Conservation (phyloP, 306 rosid genomes). For the Echinosophora koreensis region DNA sequence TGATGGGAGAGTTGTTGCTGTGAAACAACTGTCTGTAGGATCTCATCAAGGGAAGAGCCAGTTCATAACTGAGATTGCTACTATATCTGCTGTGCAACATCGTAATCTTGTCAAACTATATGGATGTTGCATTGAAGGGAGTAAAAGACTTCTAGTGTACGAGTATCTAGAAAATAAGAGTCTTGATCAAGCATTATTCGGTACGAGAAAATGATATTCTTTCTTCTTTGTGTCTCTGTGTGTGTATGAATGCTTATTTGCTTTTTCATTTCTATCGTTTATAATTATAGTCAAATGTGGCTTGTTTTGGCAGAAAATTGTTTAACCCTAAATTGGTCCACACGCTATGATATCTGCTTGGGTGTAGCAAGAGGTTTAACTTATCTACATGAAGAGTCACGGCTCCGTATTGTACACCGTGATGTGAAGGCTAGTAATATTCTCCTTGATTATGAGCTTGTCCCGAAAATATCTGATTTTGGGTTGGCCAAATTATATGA, state of each 20-base stretch:
- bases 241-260: neutral
- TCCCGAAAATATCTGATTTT: conserved; percentile 84
- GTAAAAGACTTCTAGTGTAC: conserved; percentile 75
- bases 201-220: conserved; percentile 51
- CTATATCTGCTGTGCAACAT: conserved; percentile 87
- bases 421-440: conserved; percentile 91
- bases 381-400: conserved; percentile 82
- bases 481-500: conserved; percentile 85
- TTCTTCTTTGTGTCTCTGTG: neutral
- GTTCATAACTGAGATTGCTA: conserved; percentile 84
- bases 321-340: conserved; percentile 68
- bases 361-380: conserved; percentile 84
- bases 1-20: conserved; percentile 83
- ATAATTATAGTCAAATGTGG: neutral
- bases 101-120: conserved; percentile 79
- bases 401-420: conserved; percentile 78
- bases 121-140: conserved; percentile 84
- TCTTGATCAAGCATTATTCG: conserved; percentile 89
- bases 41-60: conserved; percentile 90
- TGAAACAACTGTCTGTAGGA: conserved; percentile 76
- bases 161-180: conserved; percentile 87
- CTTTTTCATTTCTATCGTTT: neutral
- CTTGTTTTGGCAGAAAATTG: conserved; percentile 54
- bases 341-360: conserved; percentile 72
- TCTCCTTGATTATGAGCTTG: conserved; percentile 67